A percentile compares a stretch with the other conserved stretches of the same genome.
Conservation (phyloP, 176 grass and related monocot genomes). For the Bonia amplexicaulis region DNA sequence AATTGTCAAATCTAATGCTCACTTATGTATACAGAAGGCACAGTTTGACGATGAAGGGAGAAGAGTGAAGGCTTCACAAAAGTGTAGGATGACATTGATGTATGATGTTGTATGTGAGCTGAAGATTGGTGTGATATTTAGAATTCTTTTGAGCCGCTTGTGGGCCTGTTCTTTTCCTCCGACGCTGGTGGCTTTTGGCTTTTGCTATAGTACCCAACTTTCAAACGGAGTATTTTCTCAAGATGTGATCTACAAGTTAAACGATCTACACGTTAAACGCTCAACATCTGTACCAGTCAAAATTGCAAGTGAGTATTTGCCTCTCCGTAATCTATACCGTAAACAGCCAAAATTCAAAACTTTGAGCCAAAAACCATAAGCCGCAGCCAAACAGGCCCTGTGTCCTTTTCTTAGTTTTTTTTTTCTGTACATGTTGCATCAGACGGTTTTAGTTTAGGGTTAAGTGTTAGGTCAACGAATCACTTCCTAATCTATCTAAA, state of each 20-base stretch:
- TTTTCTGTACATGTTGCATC: slow-evolving; percentile 27
- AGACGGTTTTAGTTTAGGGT: slow-evolving; percentile 6
- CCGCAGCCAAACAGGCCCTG: too few relatives aligned
- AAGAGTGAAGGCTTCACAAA: slow-evolving; percentile 36
- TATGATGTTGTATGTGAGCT: slow-evolving; percentile 37
- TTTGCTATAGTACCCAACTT: too few relatives aligned
- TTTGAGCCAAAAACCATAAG: too few relatives aligned
- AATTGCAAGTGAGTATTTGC: too few relatives aligned
- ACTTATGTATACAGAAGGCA: slow-evolving; percentile 9
- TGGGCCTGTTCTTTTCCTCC: too few relatives aligned
- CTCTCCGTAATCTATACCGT: too few relatives aligned
- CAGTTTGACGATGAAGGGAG: slow-evolving; percentile 17
- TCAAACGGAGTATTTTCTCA: too few relatives aligned
- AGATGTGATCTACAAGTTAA: too few relatives aligned
- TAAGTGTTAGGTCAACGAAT: slow-evolving; percentile 16
- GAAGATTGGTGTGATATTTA: slow-evolving; percentile 34
- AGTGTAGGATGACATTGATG: slow-evolving; percentile 28
- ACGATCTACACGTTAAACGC: too few relatives aligned
- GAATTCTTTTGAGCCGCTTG: slow-evolving; percentile 14
- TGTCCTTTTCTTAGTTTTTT: neutral
- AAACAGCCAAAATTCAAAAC: too few relatives aligned
- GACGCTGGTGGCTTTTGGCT: too few relatives aligned
- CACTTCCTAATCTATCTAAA: neutral
- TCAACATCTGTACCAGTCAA: too few relatives aligned
- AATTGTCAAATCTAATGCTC: slow-evolving; percentile 26